Percentiles rank a stretch among this genome's conserved stretches.
phyloP scores from a whole-genome alignment of 2,329 filamentous ascomycete species.

The Rachicladosporium sp. region DNA sequence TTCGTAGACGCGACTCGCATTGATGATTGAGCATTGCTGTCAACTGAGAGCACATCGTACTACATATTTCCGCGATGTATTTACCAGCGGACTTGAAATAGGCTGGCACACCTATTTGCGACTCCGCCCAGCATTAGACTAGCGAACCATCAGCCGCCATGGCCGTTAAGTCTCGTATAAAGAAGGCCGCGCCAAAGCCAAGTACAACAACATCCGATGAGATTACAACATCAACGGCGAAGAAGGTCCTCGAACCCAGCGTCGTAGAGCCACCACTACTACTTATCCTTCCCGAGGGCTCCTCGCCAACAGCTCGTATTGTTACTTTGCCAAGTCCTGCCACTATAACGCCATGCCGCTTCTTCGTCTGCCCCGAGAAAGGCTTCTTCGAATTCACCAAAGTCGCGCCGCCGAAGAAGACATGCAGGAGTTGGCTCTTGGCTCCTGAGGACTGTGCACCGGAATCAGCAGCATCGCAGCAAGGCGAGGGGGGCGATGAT shows the following conservation, averaged over 20 bases:
- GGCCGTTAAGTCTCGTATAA: too few species aligned
- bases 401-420: slow-evolving; percentile 38
- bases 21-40: too few species aligned
- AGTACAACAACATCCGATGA: too few species aligned
- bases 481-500: background rate
- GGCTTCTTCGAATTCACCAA: slow-evolving; percentile 52
- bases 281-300: slow-evolving; percentile 44
- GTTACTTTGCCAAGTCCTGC: slow-evolving; percentile 44
- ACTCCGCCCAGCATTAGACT: too few species aligned
- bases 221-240: too few species aligned
- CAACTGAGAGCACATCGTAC: too few species aligned
- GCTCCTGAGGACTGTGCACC: slow-evolving; percentile 15
- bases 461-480: background rate
- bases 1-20: too few species aligned
- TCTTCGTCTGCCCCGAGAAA: slow-evolving; percentile 45
- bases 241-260: slow-evolving; percentile 20
- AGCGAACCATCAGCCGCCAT: too few species aligned
- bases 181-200: too few species aligned
- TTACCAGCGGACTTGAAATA: too few species aligned
- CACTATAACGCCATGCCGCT: slow-evolving; percentile 36
- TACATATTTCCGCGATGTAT: too few species aligned
- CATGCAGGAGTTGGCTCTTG: slow-evolving; percentile 45
- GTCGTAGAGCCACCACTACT: slow-evolving; percentile 37
- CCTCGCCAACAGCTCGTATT: slow-evolving; percentile 42
- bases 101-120: too few species aligned